These are phyloP conservation scores for Ulota crispa DNA, from an alignment of 225 moss, liverwort and hornwort genomes.

Conservation along the genomic window DNA sequence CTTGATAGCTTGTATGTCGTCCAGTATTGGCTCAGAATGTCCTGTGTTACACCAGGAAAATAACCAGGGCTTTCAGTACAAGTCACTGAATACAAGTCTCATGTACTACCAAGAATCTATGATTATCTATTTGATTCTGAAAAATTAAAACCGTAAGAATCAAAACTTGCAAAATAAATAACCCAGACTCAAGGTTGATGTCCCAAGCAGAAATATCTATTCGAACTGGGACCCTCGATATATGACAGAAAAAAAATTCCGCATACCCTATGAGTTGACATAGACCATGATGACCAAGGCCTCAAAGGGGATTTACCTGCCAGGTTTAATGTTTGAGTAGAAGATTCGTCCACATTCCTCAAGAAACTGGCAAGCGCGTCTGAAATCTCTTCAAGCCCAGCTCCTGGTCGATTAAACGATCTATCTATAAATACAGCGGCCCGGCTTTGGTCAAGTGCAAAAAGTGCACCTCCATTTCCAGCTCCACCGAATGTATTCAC, in stretches of 20 bases:
- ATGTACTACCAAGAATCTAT: background rate
- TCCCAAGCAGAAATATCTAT: background rate
- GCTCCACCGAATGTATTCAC: conserved; percentile 70
- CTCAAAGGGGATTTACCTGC: conserved; percentile 38
- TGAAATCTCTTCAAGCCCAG: conserved; percentile 72
- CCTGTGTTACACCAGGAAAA: conserved; percentile 32
- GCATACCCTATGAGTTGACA: background rate
- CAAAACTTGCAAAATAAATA: background rate
- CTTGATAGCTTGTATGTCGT: conserved; percentile 78
- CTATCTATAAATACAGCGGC: conserved; percentile 81
- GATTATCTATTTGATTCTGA: conserved; percentile 1
- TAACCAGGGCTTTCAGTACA: conserved; percentile 11
- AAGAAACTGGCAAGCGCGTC: conserved; percentile 65
- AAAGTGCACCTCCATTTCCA: conserved; percentile 79
- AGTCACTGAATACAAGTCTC: conserved; percentile 5
- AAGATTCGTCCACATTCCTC: conserved; percentile 41
- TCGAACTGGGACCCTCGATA: conserved; percentile 2
- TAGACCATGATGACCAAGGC: background rate
- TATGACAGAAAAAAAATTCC: conserved; percentile 3
- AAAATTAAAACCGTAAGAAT: background rate
- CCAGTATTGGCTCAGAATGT: conserved; percentile 46
- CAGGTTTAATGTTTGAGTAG: conserved; percentile 50
- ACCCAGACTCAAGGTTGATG: conserved; percentile 2
- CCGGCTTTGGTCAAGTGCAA: conserved; percentile 89
- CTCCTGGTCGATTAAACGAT: conserved; percentile 60